A percentile compares a stretch with the other conserved stretches of the same genome.
These are phyloP conservation scores for Blastomyces emzantsi DNA, from an alignment of 2,329 filamentous ascomycete species.

Conservation along the genomic window DNA sequence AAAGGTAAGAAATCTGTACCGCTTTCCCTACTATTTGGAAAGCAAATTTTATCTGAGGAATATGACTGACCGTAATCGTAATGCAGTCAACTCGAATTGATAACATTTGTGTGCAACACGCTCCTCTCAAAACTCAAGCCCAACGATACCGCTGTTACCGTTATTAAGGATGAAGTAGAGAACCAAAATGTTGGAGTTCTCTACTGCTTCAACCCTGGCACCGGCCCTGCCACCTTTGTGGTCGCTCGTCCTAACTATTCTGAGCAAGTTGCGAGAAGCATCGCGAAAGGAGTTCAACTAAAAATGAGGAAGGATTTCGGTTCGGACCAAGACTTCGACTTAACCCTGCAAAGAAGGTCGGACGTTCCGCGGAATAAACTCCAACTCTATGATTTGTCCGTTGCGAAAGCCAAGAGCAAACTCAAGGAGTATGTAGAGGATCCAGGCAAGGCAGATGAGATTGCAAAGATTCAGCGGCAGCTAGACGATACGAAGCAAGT, in stretches of 20 bases:
- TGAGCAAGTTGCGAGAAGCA: no score
- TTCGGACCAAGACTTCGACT: no score
- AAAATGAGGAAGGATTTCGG: no score
- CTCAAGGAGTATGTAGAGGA: constrained; percentile 79
- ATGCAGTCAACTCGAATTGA: constrained; percentile 5
- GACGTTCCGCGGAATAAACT: not conserved
- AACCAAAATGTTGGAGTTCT: not conserved
- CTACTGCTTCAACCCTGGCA: constrained; percentile 33
- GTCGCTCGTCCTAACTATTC: constrained; percentile 35
- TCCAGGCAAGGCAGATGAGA: constrained; percentile 54
- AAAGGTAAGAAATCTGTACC: constrained; percentile 44
- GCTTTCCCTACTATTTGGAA: not conserved
- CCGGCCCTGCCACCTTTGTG: constrained; percentile 67
- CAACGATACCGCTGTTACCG: constrained; percentile 13
- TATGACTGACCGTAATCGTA: no score
- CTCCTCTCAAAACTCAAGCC: constrained; percentile 45
- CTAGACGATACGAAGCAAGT: constrained; percentile 97
- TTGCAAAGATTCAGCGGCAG: constrained; percentile 78
- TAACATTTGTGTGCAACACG: not conserved
- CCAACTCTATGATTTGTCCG: no score
- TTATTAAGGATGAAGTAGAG: no score
- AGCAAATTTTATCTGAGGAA: not conserved
- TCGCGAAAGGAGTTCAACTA: no score
- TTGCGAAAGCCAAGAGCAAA: constrained; percentile 32
- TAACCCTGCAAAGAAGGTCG: no score